A percentile compares a stretch with the other conserved stretches of the same genome.
Conservation (phyloP, 148 eudicot genomes). For the Polygonum maritimum region DNA sequence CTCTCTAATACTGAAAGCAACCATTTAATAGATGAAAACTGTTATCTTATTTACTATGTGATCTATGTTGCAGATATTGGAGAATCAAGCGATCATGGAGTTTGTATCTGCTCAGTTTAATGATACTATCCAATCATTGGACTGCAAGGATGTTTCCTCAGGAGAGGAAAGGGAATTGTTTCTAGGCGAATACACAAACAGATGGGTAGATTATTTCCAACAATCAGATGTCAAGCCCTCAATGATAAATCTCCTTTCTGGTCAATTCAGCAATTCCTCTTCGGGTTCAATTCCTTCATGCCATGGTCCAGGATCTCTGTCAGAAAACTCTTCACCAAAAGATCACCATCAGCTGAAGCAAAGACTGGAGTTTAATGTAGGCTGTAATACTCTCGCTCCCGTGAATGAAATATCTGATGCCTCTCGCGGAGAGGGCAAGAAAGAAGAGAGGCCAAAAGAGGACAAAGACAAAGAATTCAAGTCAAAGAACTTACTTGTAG, state of each 20-base stretch:
- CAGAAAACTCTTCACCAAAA: conserved; percentile 22
- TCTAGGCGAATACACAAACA: conserved; percentile 11
- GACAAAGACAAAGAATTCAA: conserved; percentile 19
- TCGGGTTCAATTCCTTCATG: conserved; percentile 32
- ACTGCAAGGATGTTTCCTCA: conserved; percentile 17
- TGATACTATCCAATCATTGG: conserved; percentile 14
- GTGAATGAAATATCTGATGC: conserved; percentile 4
- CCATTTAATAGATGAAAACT: neutral
- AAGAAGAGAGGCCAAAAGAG: conserved; percentile 12
- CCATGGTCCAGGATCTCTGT: conserved; percentile 14
- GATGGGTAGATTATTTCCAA: conserved; percentile 14
- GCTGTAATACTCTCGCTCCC: conserved; percentile 2
- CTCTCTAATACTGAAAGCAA: neutral
- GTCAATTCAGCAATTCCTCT: conserved; percentile 24
- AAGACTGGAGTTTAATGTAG: neutral
- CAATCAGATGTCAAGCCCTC: conserved; percentile 11
- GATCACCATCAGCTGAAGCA: neutral
- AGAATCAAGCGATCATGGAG: conserved; percentile 44
- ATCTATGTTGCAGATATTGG: conserved; percentile 31
- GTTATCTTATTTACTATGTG: neutral
- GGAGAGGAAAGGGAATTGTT: conserved; percentile 15
- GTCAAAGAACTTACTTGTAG: conserved; percentile 55
- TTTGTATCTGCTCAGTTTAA: conserved; percentile 29
- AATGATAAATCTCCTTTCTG: conserved; percentile 6
- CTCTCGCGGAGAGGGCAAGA: conserved; percentile 17